phyloP scores from a whole-genome alignment of 2,329 filamentous ascomycete species.

The Venturia effusa region DNA sequence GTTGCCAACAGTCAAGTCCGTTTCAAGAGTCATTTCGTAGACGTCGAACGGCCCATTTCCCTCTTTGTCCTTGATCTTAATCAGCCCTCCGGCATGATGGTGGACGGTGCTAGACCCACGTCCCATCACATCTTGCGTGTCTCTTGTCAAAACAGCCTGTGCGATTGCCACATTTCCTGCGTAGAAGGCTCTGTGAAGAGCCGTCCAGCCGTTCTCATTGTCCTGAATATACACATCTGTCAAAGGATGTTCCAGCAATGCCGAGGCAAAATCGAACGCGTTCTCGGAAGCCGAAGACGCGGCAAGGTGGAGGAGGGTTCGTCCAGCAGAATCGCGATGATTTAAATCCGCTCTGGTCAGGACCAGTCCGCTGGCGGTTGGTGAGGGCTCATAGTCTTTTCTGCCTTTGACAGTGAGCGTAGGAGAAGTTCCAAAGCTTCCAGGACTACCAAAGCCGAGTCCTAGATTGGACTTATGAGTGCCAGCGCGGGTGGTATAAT shows the following conservation, averaged over 20 bases:
- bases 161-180: conserved; percentile 82
- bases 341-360: conserved; percentile 64
- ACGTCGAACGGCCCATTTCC: conserved; percentile 91
- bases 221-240: conserved; percentile 84
- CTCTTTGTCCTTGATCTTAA: conserved; percentile 93
- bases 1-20: not conserved
- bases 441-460: conserved; percentile 28
- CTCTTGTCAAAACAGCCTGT: conserved; percentile 67
- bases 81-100: conserved; percentile 59
- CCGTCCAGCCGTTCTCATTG: conserved; percentile 89
- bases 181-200: conserved; percentile 82
- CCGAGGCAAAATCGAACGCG: conserved; percentile 63
- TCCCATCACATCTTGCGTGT: conserved; percentile 54
- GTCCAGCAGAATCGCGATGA: conserved; percentile 66
- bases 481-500: conserved; percentile 43
- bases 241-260: conserved; percentile 69
- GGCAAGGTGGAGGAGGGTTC: conserved; percentile 76
- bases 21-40: conserved; percentile 58
- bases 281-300: conserved; percentile 62
- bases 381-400: conserved; percentile 14
- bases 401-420: conserved; percentile 25
- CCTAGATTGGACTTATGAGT: conserved; percentile 35
- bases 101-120: conserved; percentile 48
- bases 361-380: conserved; percentile 15
- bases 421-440: conserved; percentile 36